These are phyloP conservation scores for Heritiera littoralis DNA, from an alignment of 345 rosid species.

Conservation along the genomic window DNA sequence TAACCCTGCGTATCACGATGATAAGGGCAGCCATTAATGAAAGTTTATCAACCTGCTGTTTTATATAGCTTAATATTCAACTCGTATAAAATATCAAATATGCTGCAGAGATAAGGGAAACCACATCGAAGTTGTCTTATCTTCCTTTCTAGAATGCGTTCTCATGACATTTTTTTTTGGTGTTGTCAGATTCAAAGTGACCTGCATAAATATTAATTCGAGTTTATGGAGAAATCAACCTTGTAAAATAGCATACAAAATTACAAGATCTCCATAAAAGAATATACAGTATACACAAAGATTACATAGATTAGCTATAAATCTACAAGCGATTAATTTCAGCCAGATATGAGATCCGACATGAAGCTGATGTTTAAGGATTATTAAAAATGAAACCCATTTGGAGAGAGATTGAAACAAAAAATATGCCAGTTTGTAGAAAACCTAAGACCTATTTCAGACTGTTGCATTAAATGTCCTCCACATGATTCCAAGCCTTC, in stretches of 20 bases:
- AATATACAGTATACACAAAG: not conserved
- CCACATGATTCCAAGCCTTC: constrained; percentile 67
- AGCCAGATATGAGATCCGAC: constrained; percentile 53
- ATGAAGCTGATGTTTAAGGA: constrained; percentile 41
- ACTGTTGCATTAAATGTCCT: constrained; percentile 59
- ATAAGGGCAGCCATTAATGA: not conserved
- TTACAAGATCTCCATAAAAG: not conserved
- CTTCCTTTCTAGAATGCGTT: not conserved
- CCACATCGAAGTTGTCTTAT: not conserved
- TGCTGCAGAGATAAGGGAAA: not conserved
- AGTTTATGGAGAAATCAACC: constrained; percentile 2
- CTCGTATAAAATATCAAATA: constrained; percentile 11
- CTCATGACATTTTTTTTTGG: not conserved
- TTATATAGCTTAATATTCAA: not conserved
- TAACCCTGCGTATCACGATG: constrained; percentile 24
- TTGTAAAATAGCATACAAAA: not conserved
- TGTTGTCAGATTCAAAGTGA: not conserved
- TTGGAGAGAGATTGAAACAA: constrained; percentile 38
- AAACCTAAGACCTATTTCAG: constrained; percentile 42
- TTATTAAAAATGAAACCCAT: constrained; percentile 36
- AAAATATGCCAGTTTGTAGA: constrained; percentile 33
- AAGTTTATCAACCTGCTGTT: not conserved
- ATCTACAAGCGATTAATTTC: constrained; percentile 20
- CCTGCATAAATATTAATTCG: not conserved
- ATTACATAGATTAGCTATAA: not conserved